Evolutionary conservation across 2,329 filamentous ascomycete genomes (phyloP), one percentile per base, ranked within the genome.

Genomic region (Westerdykella sp.): DNA sequence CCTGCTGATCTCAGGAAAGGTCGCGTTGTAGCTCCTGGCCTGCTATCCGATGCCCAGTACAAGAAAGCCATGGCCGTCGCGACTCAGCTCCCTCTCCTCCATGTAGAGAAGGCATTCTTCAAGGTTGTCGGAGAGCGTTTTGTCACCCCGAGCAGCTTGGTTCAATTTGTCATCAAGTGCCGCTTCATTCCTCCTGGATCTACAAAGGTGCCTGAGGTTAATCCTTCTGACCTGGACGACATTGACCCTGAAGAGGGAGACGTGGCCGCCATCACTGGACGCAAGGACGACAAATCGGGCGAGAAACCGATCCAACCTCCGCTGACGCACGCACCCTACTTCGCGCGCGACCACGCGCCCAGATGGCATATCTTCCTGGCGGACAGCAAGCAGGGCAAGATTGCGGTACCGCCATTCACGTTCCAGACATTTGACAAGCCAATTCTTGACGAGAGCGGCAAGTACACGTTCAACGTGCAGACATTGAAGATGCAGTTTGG

Each of bases 401-500:
- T 98, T 70, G 90, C 91, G 14, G 93, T 98, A 2, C 91, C 91
- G 2, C 93, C 94, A 0, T 96, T 95, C 67, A 88, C 86, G n/a
- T 97, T 98, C 69, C 83, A 83, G 34, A 83, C 83, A 37, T 97
- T 98, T 64, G 89, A 96, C 68, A 85, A 89, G 72, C 86, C 88
- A 23, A 82, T 96, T 25, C 85, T 93, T 51, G 82, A 85, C 55
- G 81, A 81, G 34, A 77, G 82, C 49, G 88, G 86, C 56, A 86
- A 85, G 63, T 91, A 91, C 2, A 97, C 93, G 2, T 98, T 87
- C 72, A 84, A 90, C 59, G 84, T 98, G 71, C 90, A 97, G 68
- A 98, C 93, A 3, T 75, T 97, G 60, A 97, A 95, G 76, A 91
- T 94, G 66, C 88, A 96, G 66, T 98, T 98, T 68, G 87, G 91